Conservation (phyloP, 257 asterid genomes). For the Fraxinus anomala region DNA sequence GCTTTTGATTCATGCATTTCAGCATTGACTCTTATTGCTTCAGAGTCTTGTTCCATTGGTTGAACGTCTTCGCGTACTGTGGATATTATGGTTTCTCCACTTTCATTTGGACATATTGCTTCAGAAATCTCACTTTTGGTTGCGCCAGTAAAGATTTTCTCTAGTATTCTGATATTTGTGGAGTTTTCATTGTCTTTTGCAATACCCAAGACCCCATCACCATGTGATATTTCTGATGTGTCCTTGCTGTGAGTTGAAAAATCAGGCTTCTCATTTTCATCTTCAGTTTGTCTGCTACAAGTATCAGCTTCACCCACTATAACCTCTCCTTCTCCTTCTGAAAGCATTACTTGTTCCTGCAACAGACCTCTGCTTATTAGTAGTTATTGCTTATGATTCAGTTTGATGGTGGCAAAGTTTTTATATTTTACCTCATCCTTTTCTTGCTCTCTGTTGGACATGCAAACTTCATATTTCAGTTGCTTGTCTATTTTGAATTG, state of each 20-base stretch:
- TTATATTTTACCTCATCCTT: constrained; percentile 37
- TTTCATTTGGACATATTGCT: constrained; percentile 24
- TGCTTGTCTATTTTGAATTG: constrained; percentile 2
- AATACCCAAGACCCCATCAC: constrained; percentile 20
- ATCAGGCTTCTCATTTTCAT: constrained; percentile 28
- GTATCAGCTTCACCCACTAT: constrained; percentile 27
- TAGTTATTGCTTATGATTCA: constrained; percentile 8
- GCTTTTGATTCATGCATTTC: constrained; percentile 28
- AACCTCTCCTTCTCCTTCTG: constrained; percentile 29
- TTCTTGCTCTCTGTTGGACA: constrained; percentile 28
- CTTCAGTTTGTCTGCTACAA: constrained; percentile 24
- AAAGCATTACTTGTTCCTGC: constrained; percentile 37
- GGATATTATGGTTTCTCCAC: constrained; percentile 14
- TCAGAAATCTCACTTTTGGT: constrained; percentile 19
- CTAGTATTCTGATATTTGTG: neutral
- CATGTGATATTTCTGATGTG: constrained; percentile 22
- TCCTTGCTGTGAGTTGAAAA: constrained; percentile 24
- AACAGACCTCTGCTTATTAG: constrained; percentile 12
- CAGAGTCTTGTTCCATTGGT: constrained; percentile 25
- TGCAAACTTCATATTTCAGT: constrained; percentile 30
- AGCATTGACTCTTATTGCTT: constrained; percentile 19
- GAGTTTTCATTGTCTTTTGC: constrained; percentile 20
- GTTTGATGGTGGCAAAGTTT: constrained; percentile 20
- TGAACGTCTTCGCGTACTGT: constrained; percentile 11
- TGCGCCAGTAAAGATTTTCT: neutral